These are phyloP conservation scores for Pseudogymnoascus sp. DNA, from an alignment of 2,329 filamentous ascomycete species.

Conservation along the genomic window DNA sequence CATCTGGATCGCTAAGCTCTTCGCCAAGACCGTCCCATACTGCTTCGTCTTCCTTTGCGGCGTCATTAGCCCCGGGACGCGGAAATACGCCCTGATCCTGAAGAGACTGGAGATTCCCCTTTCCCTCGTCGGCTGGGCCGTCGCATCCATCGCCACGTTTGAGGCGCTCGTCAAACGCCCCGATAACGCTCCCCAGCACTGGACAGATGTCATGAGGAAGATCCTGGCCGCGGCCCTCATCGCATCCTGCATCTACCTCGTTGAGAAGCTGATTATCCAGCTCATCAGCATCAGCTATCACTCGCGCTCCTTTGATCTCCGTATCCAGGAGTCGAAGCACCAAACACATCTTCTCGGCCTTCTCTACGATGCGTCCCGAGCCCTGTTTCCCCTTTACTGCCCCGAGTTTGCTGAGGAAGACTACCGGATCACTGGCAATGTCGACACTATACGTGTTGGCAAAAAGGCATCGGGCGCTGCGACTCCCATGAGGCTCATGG, in stretches of 20 bases:
- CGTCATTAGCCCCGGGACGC: slow-evolving; percentile 59
- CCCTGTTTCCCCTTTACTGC: slow-evolving; percentile 88
- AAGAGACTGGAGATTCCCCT: slow-evolving; percentile 57
- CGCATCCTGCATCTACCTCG: slow-evolving; percentile 61
- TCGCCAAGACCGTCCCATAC: slow-evolving; percentile 51
- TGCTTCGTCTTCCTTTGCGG: slow-evolving; percentile 63
- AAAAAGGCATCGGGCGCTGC: slow-evolving; percentile 49
- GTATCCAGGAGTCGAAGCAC: slow-evolving; percentile 84
- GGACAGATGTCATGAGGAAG: slow-evolving; percentile 52
- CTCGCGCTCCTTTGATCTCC: slow-evolving; percentile 70
- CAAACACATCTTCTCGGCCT: slow-evolving; percentile 74
- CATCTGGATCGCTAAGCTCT: slow-evolving; percentile 59
- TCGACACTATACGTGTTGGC: slow-evolving; percentile 46
- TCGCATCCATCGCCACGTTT: slow-evolving; percentile 56
- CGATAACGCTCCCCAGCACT: slow-evolving; percentile 27
- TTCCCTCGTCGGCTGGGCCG: slow-evolving; percentile 61
- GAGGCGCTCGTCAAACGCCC: slow-evolving; percentile 41
- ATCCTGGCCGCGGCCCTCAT: slow-evolving; percentile 61
- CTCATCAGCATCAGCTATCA: slow-evolving; percentile 81
- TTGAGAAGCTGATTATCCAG: slow-evolving; percentile 72
- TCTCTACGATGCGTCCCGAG: slow-evolving; percentile 82
- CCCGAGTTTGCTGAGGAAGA: slow-evolving; percentile 87
- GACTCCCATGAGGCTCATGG: slow-evolving; percentile 71
- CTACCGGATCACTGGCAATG: slow-evolving; percentile 78
- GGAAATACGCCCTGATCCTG: slow-evolving; percentile 62